These are phyloP conservation scores for Catharanthus roseus DNA, from an alignment of 257 asterid species.

Conservation along the genomic window DNA sequence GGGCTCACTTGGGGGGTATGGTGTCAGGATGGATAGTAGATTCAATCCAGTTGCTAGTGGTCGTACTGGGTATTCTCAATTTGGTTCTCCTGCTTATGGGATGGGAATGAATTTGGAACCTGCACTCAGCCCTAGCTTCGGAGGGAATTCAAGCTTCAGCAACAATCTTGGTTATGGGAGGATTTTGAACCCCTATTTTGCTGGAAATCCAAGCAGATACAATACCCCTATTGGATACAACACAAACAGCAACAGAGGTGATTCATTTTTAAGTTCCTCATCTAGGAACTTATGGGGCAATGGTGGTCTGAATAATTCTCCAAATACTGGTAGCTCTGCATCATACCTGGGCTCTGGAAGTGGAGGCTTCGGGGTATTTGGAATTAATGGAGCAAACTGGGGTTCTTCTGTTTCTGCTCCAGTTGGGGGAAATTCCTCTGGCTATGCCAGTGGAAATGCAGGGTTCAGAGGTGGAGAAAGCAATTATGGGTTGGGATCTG, in stretches of 20 bases:
- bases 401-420: conserved; percentile 53
- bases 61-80: conserved; percentile 56
- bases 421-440: conserved; percentile 48
- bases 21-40: conserved; percentile 63
- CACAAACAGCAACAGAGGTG: conserved; percentile 45
- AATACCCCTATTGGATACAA: conserved; percentile 66
- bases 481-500: conserved; percentile 46
- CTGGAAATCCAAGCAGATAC: conserved; percentile 51
- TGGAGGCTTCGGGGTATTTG: conserved; percentile 62
- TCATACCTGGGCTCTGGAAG: conserved; percentile 55
- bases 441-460: conserved; percentile 44
- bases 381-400: conserved; percentile 60
- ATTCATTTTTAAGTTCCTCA: conserved; percentile 43
- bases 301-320: conserved; percentile 47
- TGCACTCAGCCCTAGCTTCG: conserved; percentile 46
- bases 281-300: conserved; percentile 66
- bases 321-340: conserved; percentile 44
- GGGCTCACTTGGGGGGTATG: conserved; percentile 53
- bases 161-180: conserved; percentile 57
- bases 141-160: conserved; percentile 55
- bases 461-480: conserved; percentile 57
- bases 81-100: conserved; percentile 47
- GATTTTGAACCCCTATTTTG: conserved; percentile 52
- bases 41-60: conserved; percentile 51
- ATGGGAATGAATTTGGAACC: conserved; percentile 69